Conservation (phyloP, 441 rosid genomes). For the Bruguiera hainesii region DNA sequence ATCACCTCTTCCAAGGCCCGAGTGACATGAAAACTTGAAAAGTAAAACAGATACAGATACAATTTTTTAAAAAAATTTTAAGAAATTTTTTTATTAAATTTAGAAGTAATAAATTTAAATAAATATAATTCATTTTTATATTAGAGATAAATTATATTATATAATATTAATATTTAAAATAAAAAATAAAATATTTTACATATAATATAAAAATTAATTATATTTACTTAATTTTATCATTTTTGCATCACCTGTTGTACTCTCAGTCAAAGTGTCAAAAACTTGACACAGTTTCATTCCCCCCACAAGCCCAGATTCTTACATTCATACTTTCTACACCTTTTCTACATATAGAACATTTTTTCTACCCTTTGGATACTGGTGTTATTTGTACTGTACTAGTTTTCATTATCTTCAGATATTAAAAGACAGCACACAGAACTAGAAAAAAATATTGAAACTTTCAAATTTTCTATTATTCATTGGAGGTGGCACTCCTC, state of each 20-base stretch:
- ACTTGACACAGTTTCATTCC: conserved; percentile 18
- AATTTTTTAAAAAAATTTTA: not conserved
- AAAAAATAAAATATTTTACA: no score
- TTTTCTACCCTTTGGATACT: conserved; percentile 4
- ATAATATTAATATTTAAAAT: no score
- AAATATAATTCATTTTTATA: no score
- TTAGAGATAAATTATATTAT: no score
- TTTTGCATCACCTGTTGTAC: not conserved
- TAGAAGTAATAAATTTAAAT: not conserved
- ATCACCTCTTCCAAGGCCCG: not conserved
- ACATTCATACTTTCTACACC: conserved; percentile 18
- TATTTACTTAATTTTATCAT: no score
- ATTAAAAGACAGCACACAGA: conserved; percentile 8
- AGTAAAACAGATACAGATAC: not conserved
- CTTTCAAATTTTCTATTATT: conserved; percentile 18
- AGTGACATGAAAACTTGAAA: not conserved
- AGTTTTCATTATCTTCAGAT: conserved; percentile 38
- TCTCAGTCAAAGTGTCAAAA: conserved; percentile 28
- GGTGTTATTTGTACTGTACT: conserved; percentile 19
- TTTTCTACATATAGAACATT: conserved; percentile 14
- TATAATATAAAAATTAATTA: no score
- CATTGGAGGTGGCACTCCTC: conserved; percentile 13
- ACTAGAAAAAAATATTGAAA: not conserved
- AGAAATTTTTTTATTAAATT: no score
- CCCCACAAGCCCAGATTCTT: conserved; percentile 24